Percentiles rank a stretch among this genome's conserved stretches.
Evolutionary conservation across 2,329 filamentous ascomycete species (phyloP).

Genomic region (Ophiocordyceps camponoti-saundersi): DNA sequence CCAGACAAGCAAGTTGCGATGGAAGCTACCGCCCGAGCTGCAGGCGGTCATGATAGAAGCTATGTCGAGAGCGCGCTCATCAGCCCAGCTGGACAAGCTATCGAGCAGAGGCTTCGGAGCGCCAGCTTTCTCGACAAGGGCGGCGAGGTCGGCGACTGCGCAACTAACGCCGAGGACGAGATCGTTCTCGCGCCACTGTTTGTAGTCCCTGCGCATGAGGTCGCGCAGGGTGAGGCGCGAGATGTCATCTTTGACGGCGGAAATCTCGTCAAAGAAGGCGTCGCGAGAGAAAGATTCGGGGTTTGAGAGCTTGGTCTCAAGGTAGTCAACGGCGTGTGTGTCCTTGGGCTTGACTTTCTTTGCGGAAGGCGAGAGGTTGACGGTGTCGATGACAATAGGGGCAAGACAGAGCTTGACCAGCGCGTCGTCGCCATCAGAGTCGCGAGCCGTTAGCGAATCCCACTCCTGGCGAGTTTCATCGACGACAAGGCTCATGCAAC

Average conservation of each 20-base stretch:
- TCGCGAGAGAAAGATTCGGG: slow-evolving; percentile 30
- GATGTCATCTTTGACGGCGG: slow-evolving; percentile 51
- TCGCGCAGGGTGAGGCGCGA: slow-evolving; percentile 43
- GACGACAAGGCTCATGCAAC: slow-evolving; percentile 55
- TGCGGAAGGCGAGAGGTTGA: slow-evolving; percentile 34
- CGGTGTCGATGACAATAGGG: slow-evolving; percentile 58
- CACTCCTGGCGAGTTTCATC: slow-evolving; percentile 40
- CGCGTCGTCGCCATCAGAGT: slow-evolving; percentile 29
- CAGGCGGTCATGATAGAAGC: slow-evolving; percentile 55
- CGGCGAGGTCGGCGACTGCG: slow-evolving; percentile 44
- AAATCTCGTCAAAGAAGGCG: slow-evolving; percentile 41
- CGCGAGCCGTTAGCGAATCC: slow-evolving; percentile 26
- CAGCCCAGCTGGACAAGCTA: slow-evolving; percentile 32
- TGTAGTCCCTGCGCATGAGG: slow-evolving; percentile 69
- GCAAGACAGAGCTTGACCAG: slow-evolving; percentile 52
- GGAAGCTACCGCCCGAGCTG: slow-evolving; percentile 35
- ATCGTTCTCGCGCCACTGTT: slow-evolving; percentile 49
- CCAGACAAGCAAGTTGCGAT: slow-evolving; percentile 53
- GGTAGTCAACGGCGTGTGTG: slow-evolving; percentile 34
- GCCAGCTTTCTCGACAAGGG: slow-evolving; percentile 36
- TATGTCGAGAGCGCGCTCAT: slow-evolving; percentile 43
- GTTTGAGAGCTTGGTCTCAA: slow-evolving; percentile 28
- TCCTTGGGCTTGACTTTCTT: slow-evolving; percentile 52
- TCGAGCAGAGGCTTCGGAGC: slow-evolving; percentile 24
- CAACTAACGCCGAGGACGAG: slow-evolving; percentile 50